These are phyloP conservation scores for Pestalotiopsis fici DNA, from an alignment of 2,329 filamentous ascomycete genomes.

Conservation along the genomic window DNA sequence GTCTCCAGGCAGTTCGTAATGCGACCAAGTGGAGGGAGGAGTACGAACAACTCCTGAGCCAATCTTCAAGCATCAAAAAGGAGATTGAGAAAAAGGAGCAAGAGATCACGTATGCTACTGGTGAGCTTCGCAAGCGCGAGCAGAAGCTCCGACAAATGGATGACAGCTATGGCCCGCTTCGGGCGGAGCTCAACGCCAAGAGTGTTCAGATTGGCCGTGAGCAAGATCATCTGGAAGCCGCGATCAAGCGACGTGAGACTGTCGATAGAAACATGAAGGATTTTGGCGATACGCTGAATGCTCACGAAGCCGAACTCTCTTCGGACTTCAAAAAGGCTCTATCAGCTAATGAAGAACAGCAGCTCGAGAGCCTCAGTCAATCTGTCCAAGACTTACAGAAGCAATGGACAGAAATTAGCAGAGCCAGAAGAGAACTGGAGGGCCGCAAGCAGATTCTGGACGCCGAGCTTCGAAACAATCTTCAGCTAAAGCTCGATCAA, in stretches of 20 bases:
- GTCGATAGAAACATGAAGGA: slow-evolving; percentile 76
- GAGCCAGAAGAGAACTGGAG: slow-evolving; percentile 75
- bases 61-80: slow-evolving; percentile 65
- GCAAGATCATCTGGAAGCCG: slow-evolving; percentile 72
- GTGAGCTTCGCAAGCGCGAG: slow-evolving; percentile 80
- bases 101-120: slow-evolving; percentile 83
- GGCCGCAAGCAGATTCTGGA: slow-evolving; percentile 81
- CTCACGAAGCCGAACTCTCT: slow-evolving; percentile 77
- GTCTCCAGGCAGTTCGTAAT: slow-evolving; percentile 79
- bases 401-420: slow-evolving; percentile 75
- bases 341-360: slow-evolving; percentile 77
- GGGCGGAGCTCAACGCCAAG: slow-evolving; percentile 75
- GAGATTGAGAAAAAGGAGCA: slow-evolving; percentile 82
- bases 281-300: slow-evolving; percentile 72
- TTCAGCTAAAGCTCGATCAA: slow-evolving; percentile 85
- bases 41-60: slow-evolving; percentile 66
- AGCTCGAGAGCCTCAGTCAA: slow-evolving; percentile 70
- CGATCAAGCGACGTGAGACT: slow-evolving; percentile 63
- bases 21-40: slow-evolving; percentile 75
- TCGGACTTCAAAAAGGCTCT: slow-evolving; percentile 93
- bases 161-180: slow-evolving; percentile 77
- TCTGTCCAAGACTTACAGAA: slow-evolving; percentile 74
- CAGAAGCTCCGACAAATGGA: slow-evolving; percentile 78
- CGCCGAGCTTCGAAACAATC: slow-evolving; percentile 83
- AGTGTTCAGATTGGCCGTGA: slow-evolving; percentile 73